These are phyloP conservation scores for Sugiyamaella lignohabitans DNA, from an alignment of 805 yeast genomes.

Conservation along the genomic window DNA sequence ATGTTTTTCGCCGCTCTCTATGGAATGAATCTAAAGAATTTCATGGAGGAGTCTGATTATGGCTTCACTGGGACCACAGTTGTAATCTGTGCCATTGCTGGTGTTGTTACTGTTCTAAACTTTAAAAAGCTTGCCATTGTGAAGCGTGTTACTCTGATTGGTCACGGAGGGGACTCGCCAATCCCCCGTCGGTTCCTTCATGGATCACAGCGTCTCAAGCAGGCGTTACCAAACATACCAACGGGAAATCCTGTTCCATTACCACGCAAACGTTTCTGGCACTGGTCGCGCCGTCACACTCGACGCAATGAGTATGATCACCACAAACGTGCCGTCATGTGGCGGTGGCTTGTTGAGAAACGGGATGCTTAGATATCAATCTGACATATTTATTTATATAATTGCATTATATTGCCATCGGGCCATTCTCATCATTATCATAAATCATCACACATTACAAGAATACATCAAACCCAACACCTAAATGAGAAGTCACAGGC, in stretches of 20 bases:
- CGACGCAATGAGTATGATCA: slow-evolving; percentile 1
- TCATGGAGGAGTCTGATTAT: slow-evolving; percentile 69
- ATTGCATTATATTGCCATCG: too few species aligned
- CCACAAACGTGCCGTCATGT: slow-evolving; percentile 9
- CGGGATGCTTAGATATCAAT: slow-evolving; percentile 1
- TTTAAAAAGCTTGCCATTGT: slow-evolving; percentile 52
- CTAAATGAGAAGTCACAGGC: too few species aligned
- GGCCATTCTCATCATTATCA: too few species aligned
- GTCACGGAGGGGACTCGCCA: too few species aligned
- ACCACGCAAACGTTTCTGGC: background rate
- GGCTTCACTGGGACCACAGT: slow-evolving; percentile 66
- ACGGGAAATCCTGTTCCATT: background rate
- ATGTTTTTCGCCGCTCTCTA: slow-evolving; percentile 81
- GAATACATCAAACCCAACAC: too few species aligned
- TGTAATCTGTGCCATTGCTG: slow-evolving; percentile 38
- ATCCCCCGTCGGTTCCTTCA: slow-evolving; percentile 8
- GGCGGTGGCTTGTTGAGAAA: slow-evolving; percentile 22
- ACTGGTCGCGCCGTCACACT: background rate
- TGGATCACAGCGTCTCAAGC: too few species aligned
- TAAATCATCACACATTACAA: too few species aligned
- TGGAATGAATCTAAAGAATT: slow-evolving; percentile 94
- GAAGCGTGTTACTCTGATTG: slow-evolving; percentile 65
- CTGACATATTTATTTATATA: too few species aligned
- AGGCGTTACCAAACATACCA: background rate
- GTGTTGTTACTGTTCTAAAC: slow-evolving; percentile 47